Base-by-base conservation (phyloP, 23 red algal species). In the Gracilariopsis chorda region DNA sequence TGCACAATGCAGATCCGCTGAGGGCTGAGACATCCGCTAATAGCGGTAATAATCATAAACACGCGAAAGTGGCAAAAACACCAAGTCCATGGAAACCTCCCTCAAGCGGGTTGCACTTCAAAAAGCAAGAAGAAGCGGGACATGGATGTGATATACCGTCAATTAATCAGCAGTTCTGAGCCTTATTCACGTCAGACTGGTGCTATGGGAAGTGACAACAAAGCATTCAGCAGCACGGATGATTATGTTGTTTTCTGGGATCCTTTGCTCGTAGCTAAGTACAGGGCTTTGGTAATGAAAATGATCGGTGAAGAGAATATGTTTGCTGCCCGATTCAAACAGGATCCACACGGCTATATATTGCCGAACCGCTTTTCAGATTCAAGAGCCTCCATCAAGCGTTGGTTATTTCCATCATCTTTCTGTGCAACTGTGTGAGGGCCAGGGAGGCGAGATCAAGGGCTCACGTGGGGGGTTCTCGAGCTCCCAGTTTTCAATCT, bases 221-320 rank as follows among this genome's bases (percentile, higher is more conserved):
- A 35, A 45, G 40, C 24, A 19, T 87, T 52, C 25, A 21, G 61
- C 7, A 74, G 44, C 21, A 27, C 41, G 1, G 53, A 84, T 10
- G 63, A 56, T 16, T 92, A 92, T 60, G 89, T 92, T 10, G 69
- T 61, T 33, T 84, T 65, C 41, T 92, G 89, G 89, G 89, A 92
- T 37, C 89, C 89, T 24, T 39, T 92, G 32, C 32, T 92, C 4
- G 67, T 51, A 65, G 45, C 64, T 19, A 78, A 92, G 40, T 61
- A 51, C 60, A 77, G 77, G 19, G 77, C 78, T 58, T 57, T 78
- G 11, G 45, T 92, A 13, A 77, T 16, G 45, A 55, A 74, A 21
- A 67, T 41, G 11, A 28, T 84, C 27, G 57, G 29, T 41, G 89
- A 83, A 48, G 89, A 92, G 77, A 76, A 55, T 29, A 64, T 19